Percentiles rank a stretch among this genome's conserved stretches.
phyloP scores from a whole-genome alignment of 2,329 filamentous ascomycete genomes.

The Chlorencoelia australis region DNA sequence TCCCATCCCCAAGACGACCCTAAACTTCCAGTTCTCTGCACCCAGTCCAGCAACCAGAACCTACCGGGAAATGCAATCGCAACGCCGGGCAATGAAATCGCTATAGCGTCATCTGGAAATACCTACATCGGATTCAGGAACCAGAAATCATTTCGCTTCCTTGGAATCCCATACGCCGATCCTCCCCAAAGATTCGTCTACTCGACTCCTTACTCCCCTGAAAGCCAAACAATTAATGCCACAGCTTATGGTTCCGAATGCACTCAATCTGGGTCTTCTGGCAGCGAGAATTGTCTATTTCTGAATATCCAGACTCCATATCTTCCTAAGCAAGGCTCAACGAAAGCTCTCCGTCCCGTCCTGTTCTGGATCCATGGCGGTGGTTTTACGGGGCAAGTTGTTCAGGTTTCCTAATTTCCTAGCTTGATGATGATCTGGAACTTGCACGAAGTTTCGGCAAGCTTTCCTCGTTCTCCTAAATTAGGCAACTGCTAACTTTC shows the following conservation, averaged over 20 bases:
- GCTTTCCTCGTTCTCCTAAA: too few relatives aligned
- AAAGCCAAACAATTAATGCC: conserved; percentile 35
- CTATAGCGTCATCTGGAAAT: conserved; percentile 33
- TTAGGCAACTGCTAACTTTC: too few relatives aligned
- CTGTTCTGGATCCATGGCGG: conserved; percentile 26
- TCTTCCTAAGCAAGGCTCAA: conserved; percentile 16
- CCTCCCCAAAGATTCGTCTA: conserved; percentile 24
- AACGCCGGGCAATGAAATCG: conserved; percentile 30
- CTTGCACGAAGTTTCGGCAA: too few relatives aligned
- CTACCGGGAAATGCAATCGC: conserved; percentile 26
- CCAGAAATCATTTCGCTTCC: conserved; percentile 37
- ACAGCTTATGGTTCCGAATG: conserved; percentile 31
- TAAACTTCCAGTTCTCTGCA: conserved; percentile 39
- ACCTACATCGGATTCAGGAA: conserved; percentile 41
- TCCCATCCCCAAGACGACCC: conserved; percentile 21
- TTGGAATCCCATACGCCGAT: conserved; percentile 22
- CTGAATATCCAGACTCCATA: conserved; percentile 32
- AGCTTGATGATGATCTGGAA: too few relatives aligned
- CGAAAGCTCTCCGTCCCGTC: conserved; percentile 25
- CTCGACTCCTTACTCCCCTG: conserved; percentile 35
- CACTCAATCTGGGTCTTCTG: conserved; percentile 26
- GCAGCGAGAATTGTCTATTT: conserved; percentile 22
- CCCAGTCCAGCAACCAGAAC: conserved; percentile 33
- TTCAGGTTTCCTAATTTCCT: too few relatives aligned
- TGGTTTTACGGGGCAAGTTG: conserved; percentile 30